These are phyloP conservation scores for Aegilops umbellulata DNA, from an alignment of 176 grass and related monocot species.

Conservation along the genomic window DNA sequence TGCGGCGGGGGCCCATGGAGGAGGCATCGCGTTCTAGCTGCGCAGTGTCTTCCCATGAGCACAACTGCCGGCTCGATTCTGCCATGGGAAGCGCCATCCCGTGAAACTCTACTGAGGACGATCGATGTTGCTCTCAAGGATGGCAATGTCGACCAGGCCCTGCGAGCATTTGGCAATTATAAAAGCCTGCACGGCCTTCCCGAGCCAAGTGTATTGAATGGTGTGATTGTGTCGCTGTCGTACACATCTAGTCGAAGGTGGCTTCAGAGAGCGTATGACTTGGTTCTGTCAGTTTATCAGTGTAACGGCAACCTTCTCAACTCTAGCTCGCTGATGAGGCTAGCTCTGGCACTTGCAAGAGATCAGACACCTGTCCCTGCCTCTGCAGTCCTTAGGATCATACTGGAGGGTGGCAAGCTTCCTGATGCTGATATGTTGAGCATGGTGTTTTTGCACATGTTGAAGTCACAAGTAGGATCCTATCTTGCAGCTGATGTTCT, in stretches of 20 bases:
- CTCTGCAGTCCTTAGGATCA: conserved; percentile 52
- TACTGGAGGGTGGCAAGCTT: conserved; percentile 57
- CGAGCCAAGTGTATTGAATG: conserved; percentile 46
- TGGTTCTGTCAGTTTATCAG: conserved; percentile 49
- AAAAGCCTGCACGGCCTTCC: conserved; percentile 68
- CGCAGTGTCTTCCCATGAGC: conserved; percentile 28
- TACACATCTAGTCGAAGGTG: conserved; percentile 54
- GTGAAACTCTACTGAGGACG: conserved; percentile 55
- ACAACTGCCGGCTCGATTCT: neutral
- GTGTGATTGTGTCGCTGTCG: conserved; percentile 48
- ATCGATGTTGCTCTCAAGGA: conserved; percentile 51
- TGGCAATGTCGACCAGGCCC: conserved; percentile 54
- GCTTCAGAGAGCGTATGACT: conserved; percentile 76
- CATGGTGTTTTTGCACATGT: conserved; percentile 68
- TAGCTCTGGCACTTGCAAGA: conserved; percentile 62
- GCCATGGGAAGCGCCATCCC: conserved; percentile 56
- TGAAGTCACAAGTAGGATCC: conserved; percentile 73
- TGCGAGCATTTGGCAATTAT: conserved; percentile 65
- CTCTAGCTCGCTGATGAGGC: conserved; percentile 40
- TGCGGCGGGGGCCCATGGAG: neutral
- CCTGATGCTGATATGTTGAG: conserved; percentile 62
- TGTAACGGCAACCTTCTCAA: conserved; percentile 51
- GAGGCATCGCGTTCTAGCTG: conserved; percentile 10
- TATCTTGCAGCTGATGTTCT: conserved; percentile 64
- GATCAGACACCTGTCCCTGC: conserved; percentile 60